Percentiles rank a stretch among this genome's conserved stretches.
Conservation (phyloP, 108 stramenopile species). For the Epithemia pelagica region DNA sequence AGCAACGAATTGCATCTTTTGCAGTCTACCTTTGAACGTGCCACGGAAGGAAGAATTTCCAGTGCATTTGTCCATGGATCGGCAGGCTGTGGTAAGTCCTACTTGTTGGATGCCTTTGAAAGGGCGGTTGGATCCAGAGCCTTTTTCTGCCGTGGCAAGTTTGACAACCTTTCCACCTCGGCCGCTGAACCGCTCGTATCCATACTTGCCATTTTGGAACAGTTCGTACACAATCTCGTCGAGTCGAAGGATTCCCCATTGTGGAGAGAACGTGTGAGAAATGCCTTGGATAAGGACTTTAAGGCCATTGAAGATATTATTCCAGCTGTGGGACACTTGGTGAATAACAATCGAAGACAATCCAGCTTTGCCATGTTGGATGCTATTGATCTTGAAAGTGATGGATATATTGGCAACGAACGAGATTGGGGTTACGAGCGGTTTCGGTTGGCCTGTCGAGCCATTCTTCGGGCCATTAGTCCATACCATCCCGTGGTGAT, state of each 20-base stretch:
- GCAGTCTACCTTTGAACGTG: background rate
- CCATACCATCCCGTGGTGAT: background rate
- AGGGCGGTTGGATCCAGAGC: background rate
- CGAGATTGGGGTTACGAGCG: conserved; percentile 4
- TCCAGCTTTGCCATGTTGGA: background rate
- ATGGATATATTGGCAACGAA: background rate
- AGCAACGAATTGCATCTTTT: background rate
- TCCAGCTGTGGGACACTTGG: background rate
- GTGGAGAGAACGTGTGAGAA: background rate
- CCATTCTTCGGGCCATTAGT: background rate
- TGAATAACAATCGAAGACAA: background rate
- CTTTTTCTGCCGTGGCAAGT: background rate
- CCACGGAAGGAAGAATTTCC: background rate
- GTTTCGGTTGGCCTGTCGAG: background rate
- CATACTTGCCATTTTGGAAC: background rate
- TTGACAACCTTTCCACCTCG: background rate
- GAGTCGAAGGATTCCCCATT: background rate
- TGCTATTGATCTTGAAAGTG: background rate
- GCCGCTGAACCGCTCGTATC: background rate
- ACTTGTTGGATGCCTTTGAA: background rate
- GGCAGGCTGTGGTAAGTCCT: background rate
- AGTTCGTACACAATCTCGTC: background rate
- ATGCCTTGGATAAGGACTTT: background rate
- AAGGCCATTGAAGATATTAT: background rate
- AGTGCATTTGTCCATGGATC: background rate